Evolutionary conservation across 2,329 filamentous ascomycete species (phyloP).

Genomic region (Sporothrix mexicana): DNA sequence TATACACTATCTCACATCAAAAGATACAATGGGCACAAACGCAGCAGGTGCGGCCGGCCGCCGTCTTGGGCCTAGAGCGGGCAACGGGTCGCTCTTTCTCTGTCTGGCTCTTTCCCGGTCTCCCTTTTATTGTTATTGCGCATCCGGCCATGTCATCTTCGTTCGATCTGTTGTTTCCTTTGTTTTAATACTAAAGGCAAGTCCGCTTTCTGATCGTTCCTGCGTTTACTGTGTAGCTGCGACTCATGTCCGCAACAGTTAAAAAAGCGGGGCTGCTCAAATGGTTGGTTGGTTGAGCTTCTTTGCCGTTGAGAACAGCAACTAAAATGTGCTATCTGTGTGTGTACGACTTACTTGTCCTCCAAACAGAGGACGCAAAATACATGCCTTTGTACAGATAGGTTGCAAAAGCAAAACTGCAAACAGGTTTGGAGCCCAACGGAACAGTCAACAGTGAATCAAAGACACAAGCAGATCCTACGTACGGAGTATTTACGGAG

Average conservation of each 20-base stretch:
- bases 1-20: no score
- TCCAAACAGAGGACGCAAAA: not conserved
- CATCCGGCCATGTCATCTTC: not conserved
- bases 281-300: constrained; percentile 12
- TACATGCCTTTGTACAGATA: not conserved
- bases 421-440: constrained; percentile 7
- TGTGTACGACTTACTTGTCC: not conserved
- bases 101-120: constrained; percentile 6
- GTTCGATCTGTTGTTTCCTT: not conserved
- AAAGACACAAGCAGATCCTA: not conserved
- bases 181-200: not conserved
- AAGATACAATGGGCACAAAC: not conserved
- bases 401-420: not conserved
- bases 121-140: not conserved
- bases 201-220: constrained; percentile 1
- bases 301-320: not conserved
- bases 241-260: not conserved
- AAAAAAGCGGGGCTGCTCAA: constrained; percentile 15
- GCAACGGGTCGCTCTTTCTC: constrained; percentile 1
- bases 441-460: not conserved
- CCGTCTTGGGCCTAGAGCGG: not conserved
- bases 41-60: constrained; percentile 5
- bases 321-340: not conserved
- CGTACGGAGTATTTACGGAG: not conserved
- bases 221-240: not conserved